Evolutionary conservation across 495 filamentous ascomycete species (phyloP).

Genomic region (Rhypophila decipiens): DNA sequence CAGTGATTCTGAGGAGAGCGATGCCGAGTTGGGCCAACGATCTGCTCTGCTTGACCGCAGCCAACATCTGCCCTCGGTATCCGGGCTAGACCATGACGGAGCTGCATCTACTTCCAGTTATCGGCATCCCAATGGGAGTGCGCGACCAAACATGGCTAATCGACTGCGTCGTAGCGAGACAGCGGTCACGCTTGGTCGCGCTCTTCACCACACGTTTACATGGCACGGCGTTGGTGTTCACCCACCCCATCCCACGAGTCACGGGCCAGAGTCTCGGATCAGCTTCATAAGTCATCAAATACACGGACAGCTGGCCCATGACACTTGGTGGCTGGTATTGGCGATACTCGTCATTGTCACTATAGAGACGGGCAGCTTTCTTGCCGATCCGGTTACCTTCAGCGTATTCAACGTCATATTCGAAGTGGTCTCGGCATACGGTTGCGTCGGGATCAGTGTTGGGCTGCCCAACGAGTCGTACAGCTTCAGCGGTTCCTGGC

Average conservation of each 20-base stretch:
- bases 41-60: not conserved
- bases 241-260: constrained; percentile 8
- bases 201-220: constrained; percentile 24
- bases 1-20: constrained; percentile 8
- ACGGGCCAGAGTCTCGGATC: constrained; percentile 24
- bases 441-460: constrained; percentile 76
- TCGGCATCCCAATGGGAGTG: not conserved
- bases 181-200: constrained; percentile 20
- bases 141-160: constrained; percentile 7
- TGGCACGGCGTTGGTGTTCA: constrained; percentile 34
- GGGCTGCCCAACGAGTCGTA: constrained; percentile 62
- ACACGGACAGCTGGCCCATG: constrained; percentile 74
- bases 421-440: constrained; percentile 77
- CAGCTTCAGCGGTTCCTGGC: constrained; percentile 68
- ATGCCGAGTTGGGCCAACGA: not conserved
- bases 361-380: constrained; percentile 63
- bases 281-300: constrained; percentile 60
- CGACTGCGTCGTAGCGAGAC: constrained; percentile 14
- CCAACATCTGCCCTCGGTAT: not conserved
- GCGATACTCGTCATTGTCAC: constrained; percentile 69
- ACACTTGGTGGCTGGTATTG: constrained; percentile 78
- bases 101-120: not conserved
- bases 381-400: constrained; percentile 59
- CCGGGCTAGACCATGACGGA: not conserved
- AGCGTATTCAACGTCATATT: constrained; percentile 83